phyloP scores from a whole-genome alignment of 202 grass and related monocot species.

The Thinopyrum obtusiflorum region DNA sequence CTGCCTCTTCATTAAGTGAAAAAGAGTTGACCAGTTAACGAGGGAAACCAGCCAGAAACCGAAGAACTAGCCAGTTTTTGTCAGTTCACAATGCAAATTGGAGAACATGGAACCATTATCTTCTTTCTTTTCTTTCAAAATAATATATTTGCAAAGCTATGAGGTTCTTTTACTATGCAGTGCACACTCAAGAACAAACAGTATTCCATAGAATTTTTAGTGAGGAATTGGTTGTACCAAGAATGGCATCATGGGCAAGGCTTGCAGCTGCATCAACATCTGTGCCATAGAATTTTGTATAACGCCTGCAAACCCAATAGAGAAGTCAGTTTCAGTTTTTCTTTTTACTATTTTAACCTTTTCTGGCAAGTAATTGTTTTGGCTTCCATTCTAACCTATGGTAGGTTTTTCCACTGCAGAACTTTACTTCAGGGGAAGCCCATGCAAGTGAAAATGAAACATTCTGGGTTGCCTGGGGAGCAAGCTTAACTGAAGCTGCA shows the following conservation, averaged over 20 bases:
- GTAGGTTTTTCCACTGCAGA: slow-evolving; percentile 87
- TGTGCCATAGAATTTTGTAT: slow-evolving; percentile 96
- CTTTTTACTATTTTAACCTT: neutral
- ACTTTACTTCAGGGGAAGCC: slow-evolving; percentile 98
- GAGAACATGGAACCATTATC: neutral
- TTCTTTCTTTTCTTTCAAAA: slow-evolving; percentile 2
- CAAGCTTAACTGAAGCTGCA: slow-evolving; percentile 70
- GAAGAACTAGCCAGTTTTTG: neutral
- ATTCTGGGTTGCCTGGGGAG: slow-evolving; percentile 50
- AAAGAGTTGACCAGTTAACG: neutral
- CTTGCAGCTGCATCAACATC: slow-evolving; percentile 69
- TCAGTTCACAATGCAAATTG: slow-evolving; percentile 6
- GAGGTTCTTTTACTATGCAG: neutral
- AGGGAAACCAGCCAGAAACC: neutral
- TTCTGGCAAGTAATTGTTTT: neutral
- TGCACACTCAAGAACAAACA: slow-evolving; percentile 3
- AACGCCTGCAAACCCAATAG: slow-evolving; percentile 52
- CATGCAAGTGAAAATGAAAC: slow-evolving; percentile 96
- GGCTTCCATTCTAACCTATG: slow-evolving; percentile 53
- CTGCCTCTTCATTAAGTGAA: neutral
- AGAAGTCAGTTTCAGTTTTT: slow-evolving; percentile 14
- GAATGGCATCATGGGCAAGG: slow-evolving; percentile 84
- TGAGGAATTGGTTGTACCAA: slow-evolving; percentile 43
- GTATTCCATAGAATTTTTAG: neutral
- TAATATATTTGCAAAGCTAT: neutral